Conservation (phyloP, 2,329 filamentous ascomycete genomes). For the Cadophora gregata region DNA sequence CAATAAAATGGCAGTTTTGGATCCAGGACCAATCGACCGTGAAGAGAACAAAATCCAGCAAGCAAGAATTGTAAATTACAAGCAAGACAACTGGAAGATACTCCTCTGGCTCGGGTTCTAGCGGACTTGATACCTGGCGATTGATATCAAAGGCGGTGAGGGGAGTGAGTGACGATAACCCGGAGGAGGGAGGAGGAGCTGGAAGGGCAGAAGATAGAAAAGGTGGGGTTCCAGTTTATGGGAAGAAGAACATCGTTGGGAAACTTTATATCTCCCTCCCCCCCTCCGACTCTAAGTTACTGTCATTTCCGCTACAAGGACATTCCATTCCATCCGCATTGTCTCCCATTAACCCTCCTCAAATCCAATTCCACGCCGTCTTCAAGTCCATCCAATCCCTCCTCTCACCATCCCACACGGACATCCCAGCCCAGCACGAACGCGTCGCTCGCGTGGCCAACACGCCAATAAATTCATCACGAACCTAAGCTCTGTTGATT, state of each 20-base stretch:
- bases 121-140: background rate
- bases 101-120: background rate
- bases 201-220: background rate
- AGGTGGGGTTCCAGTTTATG: background rate
- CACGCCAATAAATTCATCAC: background rate
- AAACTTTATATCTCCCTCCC: conserved; percentile 8
- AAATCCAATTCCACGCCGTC: background rate
- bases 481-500: background rate
- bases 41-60: background rate
- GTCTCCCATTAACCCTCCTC: background rate
- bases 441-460: conserved; percentile 9
- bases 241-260: background rate
- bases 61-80: background rate
- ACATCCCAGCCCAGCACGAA: conserved; percentile 18
- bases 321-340: conserved; percentile 1
- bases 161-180: background rate
- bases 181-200: too few relatives aligned
- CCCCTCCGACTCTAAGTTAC: background rate
- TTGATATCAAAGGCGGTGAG: conserved; percentile 7
- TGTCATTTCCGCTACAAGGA: background rate
- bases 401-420: background rate
- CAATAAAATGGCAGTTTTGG: background rate
- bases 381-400: conserved; percentile 1
- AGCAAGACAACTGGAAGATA: background rate
- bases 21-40: background rate